Base-by-base conservation (phyloP, 768 basidiomycete species). In the Dioszegia crocea region DNA sequence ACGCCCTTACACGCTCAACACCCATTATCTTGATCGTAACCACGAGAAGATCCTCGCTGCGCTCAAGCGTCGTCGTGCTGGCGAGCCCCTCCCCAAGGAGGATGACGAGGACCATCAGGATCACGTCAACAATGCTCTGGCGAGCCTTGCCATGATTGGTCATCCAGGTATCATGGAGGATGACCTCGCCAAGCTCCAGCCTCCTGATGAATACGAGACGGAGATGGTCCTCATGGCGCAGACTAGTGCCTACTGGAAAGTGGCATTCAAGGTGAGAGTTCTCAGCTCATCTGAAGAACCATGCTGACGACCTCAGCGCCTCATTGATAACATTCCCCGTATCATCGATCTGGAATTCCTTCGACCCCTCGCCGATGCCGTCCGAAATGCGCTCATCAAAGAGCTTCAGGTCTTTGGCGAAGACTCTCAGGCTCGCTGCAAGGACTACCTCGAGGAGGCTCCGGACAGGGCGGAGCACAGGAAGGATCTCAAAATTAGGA, bases 241-340 rank as follows among this genome's bases (percentile, higher is more conserved):
- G n/a, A 82, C 84, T 0, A 79, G 80, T 0, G 84, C 83, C 4
- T 86, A 83, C 60, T 84, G 82, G 65, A 80, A 83, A 36, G 79
- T 85, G 0, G 80, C 83, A 6, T 81, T 79, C 74, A 82, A 83
- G 79, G 84, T 83, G 10, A 46, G 33, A 36, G 3, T 21, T 29
- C 40, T 56, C 2, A 12, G 14, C 11, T 30, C 19, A 36, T 3
- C 23, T 45, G 30, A 9, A 26, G 26, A 17, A n/a, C 4, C 4
- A 12, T 6, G 23, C 49, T 17, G 19, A 19, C 0, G 33, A n/a
- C 11, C 16, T 2, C 56, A 86, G 85, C 81, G 84, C 17, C 76
- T 84, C 63, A 80, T 84, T 31, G 85, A 86, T 58, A 74, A 80
- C 38, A 50, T 85, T 19, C 84, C 84, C 0, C 68, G 81, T 10